phyloP scores from a whole-genome alignment of 1,139 yeast genomes.

The Lodderomyces parapsilosis region DNA sequence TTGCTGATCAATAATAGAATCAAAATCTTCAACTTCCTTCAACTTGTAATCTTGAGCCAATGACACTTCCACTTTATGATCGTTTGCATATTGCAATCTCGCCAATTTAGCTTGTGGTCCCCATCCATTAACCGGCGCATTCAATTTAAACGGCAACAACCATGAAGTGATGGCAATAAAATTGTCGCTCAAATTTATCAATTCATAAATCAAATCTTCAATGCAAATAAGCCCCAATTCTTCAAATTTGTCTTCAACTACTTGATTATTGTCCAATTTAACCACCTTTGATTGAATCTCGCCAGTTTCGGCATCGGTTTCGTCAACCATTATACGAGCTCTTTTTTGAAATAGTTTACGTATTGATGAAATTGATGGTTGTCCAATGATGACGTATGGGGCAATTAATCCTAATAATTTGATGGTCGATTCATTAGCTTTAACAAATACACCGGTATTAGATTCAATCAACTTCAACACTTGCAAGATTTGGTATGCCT shows the following conservation, averaged over 20 bases:
- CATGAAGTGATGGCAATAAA: constrained; percentile 61
- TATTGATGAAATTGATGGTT: constrained; percentile 67
- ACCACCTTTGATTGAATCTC: constrained; percentile 32
- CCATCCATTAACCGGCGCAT: constrained; percentile 72
- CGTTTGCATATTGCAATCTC: constrained; percentile 44
- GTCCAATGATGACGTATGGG: constrained; percentile 72
- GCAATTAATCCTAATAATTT: constrained; percentile 65
- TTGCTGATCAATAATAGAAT: constrained; percentile 60
- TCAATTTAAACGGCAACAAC: constrained; percentile 67
- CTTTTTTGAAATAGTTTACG: constrained; percentile 75
- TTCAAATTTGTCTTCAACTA: constrained; percentile 66
- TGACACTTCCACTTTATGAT: constrained; percentile 47
- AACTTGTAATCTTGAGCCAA: constrained; percentile 65
- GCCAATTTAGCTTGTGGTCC: constrained; percentile 59
- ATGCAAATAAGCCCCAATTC: constrained; percentile 71
- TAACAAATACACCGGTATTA: constrained; percentile 72
- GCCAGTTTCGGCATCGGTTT: constrained; percentile 24
- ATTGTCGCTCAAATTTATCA: constrained; percentile 58
- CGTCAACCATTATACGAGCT: constrained; percentile 51
- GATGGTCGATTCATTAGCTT: constrained; percentile 52
- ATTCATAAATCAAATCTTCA: constrained; percentile 75
- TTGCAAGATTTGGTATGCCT: constrained; percentile 58
- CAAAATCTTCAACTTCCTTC: constrained; percentile 64
- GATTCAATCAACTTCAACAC: constrained; percentile 57
- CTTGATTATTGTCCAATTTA: constrained; percentile 67